Evolutionary conservation across 257 asterid genomes (phyloP).

Genomic region (Gentiana straminea): DNA sequence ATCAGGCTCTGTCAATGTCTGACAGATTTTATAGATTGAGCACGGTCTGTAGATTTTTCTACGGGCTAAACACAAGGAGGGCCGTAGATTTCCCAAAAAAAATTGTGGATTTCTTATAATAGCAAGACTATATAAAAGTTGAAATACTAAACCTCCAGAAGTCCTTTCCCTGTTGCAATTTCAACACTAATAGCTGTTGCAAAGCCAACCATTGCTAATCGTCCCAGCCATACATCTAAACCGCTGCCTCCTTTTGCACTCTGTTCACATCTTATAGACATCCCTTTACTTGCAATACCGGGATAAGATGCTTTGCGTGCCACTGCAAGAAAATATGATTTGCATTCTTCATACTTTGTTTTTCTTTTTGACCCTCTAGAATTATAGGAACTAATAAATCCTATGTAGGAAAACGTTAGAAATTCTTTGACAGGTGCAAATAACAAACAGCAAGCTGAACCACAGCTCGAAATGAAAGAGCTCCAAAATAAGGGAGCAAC

Average conservation of each 20-base stretch:
- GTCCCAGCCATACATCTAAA: constrained; percentile 81
- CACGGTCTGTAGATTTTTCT: too few species aligned
- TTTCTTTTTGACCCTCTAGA: neutral
- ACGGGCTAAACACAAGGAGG: too few species aligned
- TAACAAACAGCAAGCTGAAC: too few species aligned
- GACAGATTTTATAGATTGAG: too few species aligned
- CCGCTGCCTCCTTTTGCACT: constrained; percentile 44
- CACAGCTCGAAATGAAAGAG: too few species aligned
- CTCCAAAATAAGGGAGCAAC: too few species aligned
- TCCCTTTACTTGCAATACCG: constrained; percentile 19
- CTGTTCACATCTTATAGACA: constrained; percentile 67
- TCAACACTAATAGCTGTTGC: constrained; percentile 68
- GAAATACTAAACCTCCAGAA: constrained; percentile 27
- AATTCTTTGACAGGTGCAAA: neutral
- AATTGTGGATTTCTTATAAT: too few species aligned
- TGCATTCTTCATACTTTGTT: neutral
- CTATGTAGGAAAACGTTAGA: neutral
- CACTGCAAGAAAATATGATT: constrained; percentile 25
- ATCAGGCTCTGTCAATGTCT: too few species aligned
- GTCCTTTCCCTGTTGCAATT: constrained; percentile 79
- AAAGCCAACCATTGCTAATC: constrained; percentile 80
- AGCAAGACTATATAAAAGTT: too few species aligned
- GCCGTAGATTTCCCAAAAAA: too few species aligned
- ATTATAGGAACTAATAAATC: neutral
- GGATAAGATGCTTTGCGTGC: constrained; percentile 18